Percentiles rank a stretch among this genome's conserved stretches.
phyloP scores from a whole-genome alignment of 108 stramenopile species.

The Discostella stelligeroides region DNA sequence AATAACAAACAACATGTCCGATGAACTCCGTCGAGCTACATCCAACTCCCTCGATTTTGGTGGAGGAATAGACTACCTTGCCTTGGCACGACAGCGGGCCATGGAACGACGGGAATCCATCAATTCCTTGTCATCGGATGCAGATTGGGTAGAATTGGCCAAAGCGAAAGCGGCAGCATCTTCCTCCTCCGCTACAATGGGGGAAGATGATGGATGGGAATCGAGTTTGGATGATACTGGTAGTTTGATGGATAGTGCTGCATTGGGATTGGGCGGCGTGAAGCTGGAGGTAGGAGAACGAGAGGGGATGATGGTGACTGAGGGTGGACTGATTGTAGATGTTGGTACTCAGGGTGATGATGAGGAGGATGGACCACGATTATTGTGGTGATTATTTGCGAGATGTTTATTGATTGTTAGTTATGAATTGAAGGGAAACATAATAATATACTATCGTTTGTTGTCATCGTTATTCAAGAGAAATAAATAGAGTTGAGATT shows the following conservation, averaged over 20 bases:
- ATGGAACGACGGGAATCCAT: conserved; percentile 23
- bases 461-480: too few species aligned
- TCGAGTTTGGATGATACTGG: conserved; percentile 36
- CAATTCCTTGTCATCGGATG: conserved; percentile 26
- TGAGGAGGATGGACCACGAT: conserved; percentile 15
- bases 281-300: too few species aligned
- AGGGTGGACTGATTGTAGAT: conserved; percentile 40
- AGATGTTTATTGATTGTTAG: too few species aligned
- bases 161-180: conserved; percentile 9
- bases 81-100: conserved; percentile 34
- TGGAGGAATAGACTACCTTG: conserved; percentile 35
- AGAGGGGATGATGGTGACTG: conserved; percentile 36
- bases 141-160: conserved; percentile 32
- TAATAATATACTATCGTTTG: too few species aligned
- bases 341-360: neutral
- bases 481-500: too few species aligned
- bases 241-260: conserved; percentile 12
- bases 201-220: conserved; percentile 33
- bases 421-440: too few species aligned
- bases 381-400: conserved; percentile 28
- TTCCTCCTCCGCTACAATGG: neutral
- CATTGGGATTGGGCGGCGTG: conserved; percentile 32
- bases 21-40: conserved; percentile 28
- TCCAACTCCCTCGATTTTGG: conserved; percentile 4
- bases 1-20: conserved; percentile 25